These are phyloP conservation scores for Nemania sp. DNA, from an alignment of 2,329 filamentous ascomycete genomes.

Conservation along the genomic window DNA sequence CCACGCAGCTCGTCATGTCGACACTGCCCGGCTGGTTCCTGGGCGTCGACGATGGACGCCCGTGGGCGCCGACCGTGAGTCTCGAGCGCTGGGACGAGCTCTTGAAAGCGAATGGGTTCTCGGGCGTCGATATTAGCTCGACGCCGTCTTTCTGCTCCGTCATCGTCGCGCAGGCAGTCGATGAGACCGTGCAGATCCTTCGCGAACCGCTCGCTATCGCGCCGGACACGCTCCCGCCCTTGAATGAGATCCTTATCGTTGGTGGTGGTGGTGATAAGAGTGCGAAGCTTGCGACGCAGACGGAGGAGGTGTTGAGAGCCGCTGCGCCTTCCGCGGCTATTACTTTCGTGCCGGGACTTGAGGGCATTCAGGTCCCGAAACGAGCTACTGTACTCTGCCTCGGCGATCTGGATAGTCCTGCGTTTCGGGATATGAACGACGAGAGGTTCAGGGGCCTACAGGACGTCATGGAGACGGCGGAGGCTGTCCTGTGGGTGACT, in stretches of 20 bases:
- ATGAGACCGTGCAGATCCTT: slow-evolving; percentile 6
- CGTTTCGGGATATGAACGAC: slow-evolving; percentile 5
- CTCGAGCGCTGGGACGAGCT: not conserved
- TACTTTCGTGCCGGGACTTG: not conserved
- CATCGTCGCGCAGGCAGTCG: slow-evolving; percentile 13
- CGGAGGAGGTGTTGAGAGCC: not conserved
- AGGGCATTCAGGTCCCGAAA: not conserved
- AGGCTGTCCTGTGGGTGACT: slow-evolving; percentile 8
- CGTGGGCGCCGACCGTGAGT: not conserved
- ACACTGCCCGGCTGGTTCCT: slow-evolving; percentile 16
- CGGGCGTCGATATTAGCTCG: slow-evolving; percentile 2
- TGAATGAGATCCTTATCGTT: not conserved
- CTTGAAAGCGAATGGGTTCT: not conserved
- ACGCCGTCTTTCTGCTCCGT: slow-evolving; percentile 10
- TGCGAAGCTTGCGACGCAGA: not conserved
- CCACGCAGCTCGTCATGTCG: slow-evolving; percentile 1
- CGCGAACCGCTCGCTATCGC: slow-evolving; percentile 9
- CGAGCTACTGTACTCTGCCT: slow-evolving; percentile 8
- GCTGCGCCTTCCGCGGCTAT: not conserved
- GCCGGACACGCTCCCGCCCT: not conserved
- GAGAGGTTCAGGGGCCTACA: slow-evolving; percentile 8
- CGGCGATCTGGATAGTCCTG: slow-evolving; percentile 8
- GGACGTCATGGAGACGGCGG: slow-evolving; percentile 1
- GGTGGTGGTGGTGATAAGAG: not conserved
- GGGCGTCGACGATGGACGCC: slow-evolving; percentile 5